Percentiles rank a stretch among this genome's conserved stretches.
These are phyloP conservation scores for Curvularia verruculosa DNA, from an alignment of 2,329 filamentous ascomycete species.

Conservation along the genomic window DNA sequence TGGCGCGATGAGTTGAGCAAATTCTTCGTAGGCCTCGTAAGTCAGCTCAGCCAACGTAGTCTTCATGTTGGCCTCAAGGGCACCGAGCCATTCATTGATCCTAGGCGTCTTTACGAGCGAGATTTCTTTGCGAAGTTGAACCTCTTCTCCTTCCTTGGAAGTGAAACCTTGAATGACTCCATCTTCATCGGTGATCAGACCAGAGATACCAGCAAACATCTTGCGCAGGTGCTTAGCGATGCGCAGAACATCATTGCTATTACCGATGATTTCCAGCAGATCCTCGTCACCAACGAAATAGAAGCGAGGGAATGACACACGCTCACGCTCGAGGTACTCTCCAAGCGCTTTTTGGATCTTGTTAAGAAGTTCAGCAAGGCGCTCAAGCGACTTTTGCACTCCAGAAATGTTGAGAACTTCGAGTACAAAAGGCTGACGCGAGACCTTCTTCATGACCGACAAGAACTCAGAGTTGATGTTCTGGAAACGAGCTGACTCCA, in stretches of 20 bases:
- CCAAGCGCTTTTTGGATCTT: slow-evolving; percentile 99
- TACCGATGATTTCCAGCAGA: slow-evolving; percentile 97
- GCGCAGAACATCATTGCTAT: slow-evolving; percentile 94
- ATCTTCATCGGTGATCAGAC: slow-evolving; percentile 89
- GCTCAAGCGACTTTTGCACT: slow-evolving; percentile 93
- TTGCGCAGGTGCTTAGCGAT: slow-evolving; percentile 99
- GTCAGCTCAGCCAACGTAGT: slow-evolving; percentile 88
- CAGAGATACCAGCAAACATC: slow-evolving; percentile 97
- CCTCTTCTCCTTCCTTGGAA: slow-evolving; percentile 92
- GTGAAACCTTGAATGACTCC: slow-evolving; percentile 88
- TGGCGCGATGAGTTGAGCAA: slow-evolving; percentile 76
- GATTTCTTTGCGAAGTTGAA: slow-evolving; percentile 87
- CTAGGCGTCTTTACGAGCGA: slow-evolving; percentile 91
- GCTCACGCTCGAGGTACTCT: slow-evolving; percentile 97
- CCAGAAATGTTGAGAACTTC: slow-evolving; percentile 96
- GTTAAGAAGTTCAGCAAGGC: slow-evolving; percentile 93
- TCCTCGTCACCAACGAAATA: slow-evolving; percentile 99
- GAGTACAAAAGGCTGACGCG: slow-evolving; percentile 92
- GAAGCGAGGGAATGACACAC: slow-evolving; percentile 96
- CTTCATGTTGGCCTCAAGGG: slow-evolving; percentile 93
- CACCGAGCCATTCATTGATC: slow-evolving; percentile 98
- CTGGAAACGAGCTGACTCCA: slow-evolving; percentile 95
- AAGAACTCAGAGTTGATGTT: slow-evolving; percentile 99
- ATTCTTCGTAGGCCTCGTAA: slow-evolving; percentile 82
- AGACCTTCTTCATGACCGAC: slow-evolving; percentile 99